phyloP scores from a whole-genome alignment of 805 yeast genomes.

The Starmerella powellii region DNA sequence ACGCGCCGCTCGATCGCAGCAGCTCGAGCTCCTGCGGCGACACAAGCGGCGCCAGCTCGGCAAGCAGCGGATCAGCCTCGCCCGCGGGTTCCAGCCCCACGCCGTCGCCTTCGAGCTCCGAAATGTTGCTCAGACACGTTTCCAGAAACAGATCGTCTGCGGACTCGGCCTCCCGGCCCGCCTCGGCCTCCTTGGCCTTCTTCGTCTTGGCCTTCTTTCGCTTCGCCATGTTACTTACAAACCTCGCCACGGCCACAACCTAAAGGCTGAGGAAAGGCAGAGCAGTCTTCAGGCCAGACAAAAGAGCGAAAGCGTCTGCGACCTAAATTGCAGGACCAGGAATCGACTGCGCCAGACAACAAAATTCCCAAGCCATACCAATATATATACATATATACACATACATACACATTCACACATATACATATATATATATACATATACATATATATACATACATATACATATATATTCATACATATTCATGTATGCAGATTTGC shows the following conservation, averaged over 20 bases:
- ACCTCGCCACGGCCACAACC: too few species aligned
- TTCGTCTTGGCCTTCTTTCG: constrained; percentile 6
- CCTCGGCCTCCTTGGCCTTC: constrained; percentile 3
- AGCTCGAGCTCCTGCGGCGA: constrained; percentile 6
- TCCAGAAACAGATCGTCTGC: not conserved
- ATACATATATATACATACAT: too few species aligned
- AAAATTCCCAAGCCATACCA: too few species aligned
- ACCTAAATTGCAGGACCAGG: too few species aligned
- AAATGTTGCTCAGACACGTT: not conserved
- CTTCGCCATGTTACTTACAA: not conserved
- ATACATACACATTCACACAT: too few species aligned
- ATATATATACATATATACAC: too few species aligned
- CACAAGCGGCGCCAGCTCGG: constrained; percentile 5
- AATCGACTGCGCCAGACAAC: too few species aligned
- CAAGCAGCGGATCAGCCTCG: not conserved
- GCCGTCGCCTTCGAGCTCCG: not conserved
- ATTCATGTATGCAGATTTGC: too few species aligned
- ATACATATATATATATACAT: too few species aligned
- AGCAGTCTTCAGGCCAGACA: too few species aligned
- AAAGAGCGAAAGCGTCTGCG: too few species aligned
- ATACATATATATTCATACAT: too few species aligned
- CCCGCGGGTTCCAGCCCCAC: not conserved
- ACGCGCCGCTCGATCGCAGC: constrained; percentile 16
- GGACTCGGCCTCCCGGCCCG: constrained; percentile 2
- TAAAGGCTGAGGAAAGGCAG: not conserved